Evolutionary conservation across 305 asterid genomes (phyloP), one percentile per base, ranked within the genome.

Genomic region (Coffea humblotiana): DNA sequence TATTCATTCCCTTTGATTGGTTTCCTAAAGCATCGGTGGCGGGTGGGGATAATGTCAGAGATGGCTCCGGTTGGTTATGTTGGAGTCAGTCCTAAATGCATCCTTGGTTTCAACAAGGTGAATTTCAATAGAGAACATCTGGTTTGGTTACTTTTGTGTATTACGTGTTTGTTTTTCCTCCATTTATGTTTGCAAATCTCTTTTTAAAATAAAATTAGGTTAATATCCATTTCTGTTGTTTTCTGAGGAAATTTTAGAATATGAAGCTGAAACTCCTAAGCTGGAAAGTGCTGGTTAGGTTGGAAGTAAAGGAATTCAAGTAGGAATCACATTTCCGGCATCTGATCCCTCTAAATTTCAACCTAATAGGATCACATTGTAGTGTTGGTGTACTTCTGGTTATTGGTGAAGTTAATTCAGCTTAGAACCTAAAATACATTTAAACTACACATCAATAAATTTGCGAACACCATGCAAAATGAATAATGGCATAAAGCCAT

Each of bases 11-110:
- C 45, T 70, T 84, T 85, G 77, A 54, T 87, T 87, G 85, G 78
- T 63, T 85, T 83, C 75, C 78, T 86, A 77, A 80, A 95, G 99
- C 97, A 95, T 88, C 94, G 86, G 74, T 95, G 99, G 99, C 87
- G 92, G 75, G 98, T 95, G 76, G 98, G 97, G 76, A 87, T 92
- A 81, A 84, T 95, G 92, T 91, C 97, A 23, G 99, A 95, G 91
- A 85, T 95, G 98, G 97, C 98, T 72, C 99, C 99, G 37, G 85
- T 88, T 80, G 99, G 99, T 82, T 94, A 91, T 87, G 99, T 95
- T 87, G 99, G 99, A 72, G 88, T 94, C 74, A 84, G 88, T 78
- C 98, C 99, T 37, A 85, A 83, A 86, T 95, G 99, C 90, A 82
- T 95, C 74, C 98, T 95, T 86, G 99, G 99, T 84, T 79, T 91